These are phyloP conservation scores for Alternaria triticimaculans DNA, from an alignment of 2,329 filamentous ascomycete genomes.

Conservation along the genomic window DNA sequence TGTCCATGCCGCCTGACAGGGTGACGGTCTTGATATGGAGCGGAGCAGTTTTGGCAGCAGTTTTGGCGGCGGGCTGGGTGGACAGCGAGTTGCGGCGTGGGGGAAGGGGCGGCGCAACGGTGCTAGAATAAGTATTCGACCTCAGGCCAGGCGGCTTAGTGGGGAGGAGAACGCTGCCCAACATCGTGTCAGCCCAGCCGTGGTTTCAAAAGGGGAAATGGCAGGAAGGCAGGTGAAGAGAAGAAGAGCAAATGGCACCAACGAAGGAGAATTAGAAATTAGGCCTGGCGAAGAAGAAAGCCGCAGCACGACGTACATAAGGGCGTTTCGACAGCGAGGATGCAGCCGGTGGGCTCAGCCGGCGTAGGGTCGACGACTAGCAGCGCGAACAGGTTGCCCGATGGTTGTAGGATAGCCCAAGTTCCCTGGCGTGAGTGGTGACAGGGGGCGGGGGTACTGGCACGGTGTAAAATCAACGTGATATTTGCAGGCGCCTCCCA, in stretches of 20 bases:
- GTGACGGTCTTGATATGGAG: conserved; percentile 32
- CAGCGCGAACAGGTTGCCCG: conserved; percentile 24
- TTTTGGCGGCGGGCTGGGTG: conserved; percentile 28
- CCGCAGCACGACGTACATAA: conserved; percentile 45
- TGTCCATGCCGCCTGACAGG: conserved; percentile 39
- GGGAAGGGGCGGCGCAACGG: conserved; percentile 29
- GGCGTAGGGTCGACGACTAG: conserved; percentile 14
- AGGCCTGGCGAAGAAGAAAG: conserved; percentile 34
- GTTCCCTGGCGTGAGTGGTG: conserved; percentile 19
- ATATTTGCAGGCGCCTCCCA: conserved; percentile 17
- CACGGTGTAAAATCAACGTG: conserved; percentile 17
- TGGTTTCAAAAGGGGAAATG: conserved; percentile 3
- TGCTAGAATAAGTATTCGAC: conserved; percentile 28
- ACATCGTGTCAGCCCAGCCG: conserved; percentile 38
- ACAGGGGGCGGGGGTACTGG: conserved; percentile 15
- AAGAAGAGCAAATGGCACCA: conserved; percentile 13
- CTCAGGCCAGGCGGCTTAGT: conserved; percentile 27
- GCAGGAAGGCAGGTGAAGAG: background rate
- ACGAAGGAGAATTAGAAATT: conserved; percentile 22
- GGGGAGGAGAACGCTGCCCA: conserved; percentile 44
- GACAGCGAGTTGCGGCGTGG: conserved; percentile 34
- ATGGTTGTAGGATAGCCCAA: conserved; percentile 26
- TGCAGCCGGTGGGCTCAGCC: conserved; percentile 6
- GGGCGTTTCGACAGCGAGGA: conserved; percentile 18
- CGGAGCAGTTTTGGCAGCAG: conserved; percentile 26